Conservation (phyloP, 106 monocot species). For the Alisma plantagoaquatica region DNA sequence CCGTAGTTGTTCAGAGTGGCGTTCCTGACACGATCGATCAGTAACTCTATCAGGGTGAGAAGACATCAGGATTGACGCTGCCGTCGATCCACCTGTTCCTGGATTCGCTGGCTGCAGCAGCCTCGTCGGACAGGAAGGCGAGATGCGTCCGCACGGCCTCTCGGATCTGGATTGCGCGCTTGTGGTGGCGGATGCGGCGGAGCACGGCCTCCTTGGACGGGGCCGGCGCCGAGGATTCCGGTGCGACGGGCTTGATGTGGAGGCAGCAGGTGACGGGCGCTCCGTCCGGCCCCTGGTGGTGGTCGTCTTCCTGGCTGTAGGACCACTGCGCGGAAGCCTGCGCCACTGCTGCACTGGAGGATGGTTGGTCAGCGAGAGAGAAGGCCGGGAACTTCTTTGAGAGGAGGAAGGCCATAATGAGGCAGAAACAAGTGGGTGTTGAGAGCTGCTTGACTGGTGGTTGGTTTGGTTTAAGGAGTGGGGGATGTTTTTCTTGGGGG, state of each 20-base stretch:
- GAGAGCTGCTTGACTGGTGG: no score
- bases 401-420: no score
- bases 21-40: no score
- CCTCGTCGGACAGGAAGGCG: neutral
- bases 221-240: neutral
- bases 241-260: neutral
- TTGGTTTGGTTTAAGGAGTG: no score
- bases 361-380: neutral
- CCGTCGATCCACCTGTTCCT: neutral
- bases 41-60: neutral
- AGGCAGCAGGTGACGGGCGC: conserved; percentile 4
- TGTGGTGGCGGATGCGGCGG: conserved; percentile 3
- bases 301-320: neutral
- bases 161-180: neutral
- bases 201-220: conserved; percentile 5
- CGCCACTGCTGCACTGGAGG: neutral
- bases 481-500: no score
- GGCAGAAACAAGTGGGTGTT: no score
- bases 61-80: neutral
- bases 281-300: no score
- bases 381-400: neutral
- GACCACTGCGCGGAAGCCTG: neutral
- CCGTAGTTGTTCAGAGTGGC: neutral
- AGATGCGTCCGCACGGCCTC: neutral
- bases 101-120: no score